Evolutionary conservation across 2,329 filamentous ascomycete species (phyloP).

Genomic region (Magnaporthiopsis poae): DNA sequence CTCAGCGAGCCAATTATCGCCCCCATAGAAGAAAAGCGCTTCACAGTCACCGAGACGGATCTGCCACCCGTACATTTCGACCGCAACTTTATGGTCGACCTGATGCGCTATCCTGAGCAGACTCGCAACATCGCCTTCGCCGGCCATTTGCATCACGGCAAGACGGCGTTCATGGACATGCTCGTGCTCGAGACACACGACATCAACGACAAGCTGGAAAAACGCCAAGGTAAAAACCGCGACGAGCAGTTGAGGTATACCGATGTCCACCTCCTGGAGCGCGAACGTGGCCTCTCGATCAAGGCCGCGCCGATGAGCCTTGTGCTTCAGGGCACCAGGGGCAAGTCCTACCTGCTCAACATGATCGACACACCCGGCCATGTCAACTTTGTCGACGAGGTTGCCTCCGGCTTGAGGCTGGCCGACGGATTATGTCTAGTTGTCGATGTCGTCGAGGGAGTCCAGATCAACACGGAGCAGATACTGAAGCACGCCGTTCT

Average conservation of each 20-base stretch:
- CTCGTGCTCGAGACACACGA: conserved; percentile 91
- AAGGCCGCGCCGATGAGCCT: conserved; percentile 93
- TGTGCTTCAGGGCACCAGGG: conserved; percentile 75
- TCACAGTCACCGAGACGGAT: conserved; percentile 84
- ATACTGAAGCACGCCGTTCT: conserved; percentile 92
- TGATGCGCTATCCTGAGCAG: conserved; percentile 93
- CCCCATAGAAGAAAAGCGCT: conserved; percentile 89
- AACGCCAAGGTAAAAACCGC: conserved; percentile 66
- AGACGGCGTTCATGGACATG: conserved; percentile 98
- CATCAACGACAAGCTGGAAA: conserved; percentile 66
- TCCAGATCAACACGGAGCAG: conserved; percentile 95
- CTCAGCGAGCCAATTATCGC: conserved; percentile 87
- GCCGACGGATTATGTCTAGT: conserved; percentile 88
- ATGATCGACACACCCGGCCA: conserved; percentile 93
- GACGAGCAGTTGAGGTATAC: conserved; percentile 93
- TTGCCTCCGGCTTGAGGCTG: conserved; percentile 75
- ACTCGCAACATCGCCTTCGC: conserved; percentile 85
- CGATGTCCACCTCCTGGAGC: conserved; percentile 79
- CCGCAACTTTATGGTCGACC: conserved; percentile 82
- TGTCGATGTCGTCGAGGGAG: conserved; percentile 94
- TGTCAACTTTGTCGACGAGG: conserved; percentile 96
- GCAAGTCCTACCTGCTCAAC: conserved; percentile 91
- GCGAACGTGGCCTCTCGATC: conserved; percentile 80
- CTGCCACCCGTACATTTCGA: conserved; percentile 81
- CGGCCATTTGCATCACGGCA: conserved; percentile 91